Evolutionary conservation across 768 basidiomycete genomes (phyloP), one percentile per base, ranked within the genome.

Genomic region (Dictyophora rubrovolvata): DNA sequence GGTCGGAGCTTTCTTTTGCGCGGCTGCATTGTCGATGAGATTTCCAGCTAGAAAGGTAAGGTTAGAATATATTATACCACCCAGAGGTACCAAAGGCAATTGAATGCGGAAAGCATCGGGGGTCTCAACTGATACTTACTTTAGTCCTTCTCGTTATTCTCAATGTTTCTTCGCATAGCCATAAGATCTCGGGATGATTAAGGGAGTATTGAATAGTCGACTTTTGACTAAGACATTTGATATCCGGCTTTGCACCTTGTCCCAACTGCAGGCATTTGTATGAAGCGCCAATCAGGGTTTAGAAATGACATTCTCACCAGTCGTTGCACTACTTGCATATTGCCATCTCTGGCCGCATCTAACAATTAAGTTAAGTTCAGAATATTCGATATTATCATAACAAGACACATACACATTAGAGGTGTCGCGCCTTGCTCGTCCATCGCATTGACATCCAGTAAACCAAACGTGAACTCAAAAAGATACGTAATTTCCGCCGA

Each of bases 341-440:
- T 79, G 50, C 84, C 82, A 69, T 91, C 88, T 59, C 88, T 82
- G 50, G 86, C 80, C 33, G 88, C 87, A 70, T 90, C 88, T 91
- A 42, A 48, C 35, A 56, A 51, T 49, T 37, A 59, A 54, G 56
- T 63, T 52, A 34, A 56, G 58, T 10, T 53, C 10, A 36, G n/a
- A n/a, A 9, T 0, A 55, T 52, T 2, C n/a, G 12, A 42, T 51
- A 46, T 60, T 57, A 52, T 57, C 56, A 17, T 56, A 54, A 61
- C 52, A 60, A 63, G 42, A 56, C 49, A 75, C 84, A 73, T 75
- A 91, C 88, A 91, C 88, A 91, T 91, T 61, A 91, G 74, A 6
- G 88, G 82, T 23, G 88, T 91, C 21, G 85, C 87, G 7, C 86
- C 86, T 65, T 85, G 81, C 21, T 79, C 72, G 65, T 91, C 88